Evolutionary conservation across 352 stramenopile genomes (phyloP).

Genomic region (Aphanomyces cochlioides): DNA sequence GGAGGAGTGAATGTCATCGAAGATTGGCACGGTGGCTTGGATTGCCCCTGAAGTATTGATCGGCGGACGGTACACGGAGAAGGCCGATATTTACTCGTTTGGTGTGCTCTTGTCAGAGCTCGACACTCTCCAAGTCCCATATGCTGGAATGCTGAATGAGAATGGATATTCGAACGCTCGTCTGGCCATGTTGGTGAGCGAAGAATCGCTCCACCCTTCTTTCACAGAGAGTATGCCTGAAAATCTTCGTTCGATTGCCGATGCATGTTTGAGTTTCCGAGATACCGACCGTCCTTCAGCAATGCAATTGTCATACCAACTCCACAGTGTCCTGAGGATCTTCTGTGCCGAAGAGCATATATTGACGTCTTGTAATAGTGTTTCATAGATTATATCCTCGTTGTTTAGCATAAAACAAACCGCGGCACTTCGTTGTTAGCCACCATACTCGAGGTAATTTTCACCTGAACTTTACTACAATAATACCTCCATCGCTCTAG

Average conservation of each 20-base stretch:
- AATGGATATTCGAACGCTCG: slow-evolving; percentile 28
- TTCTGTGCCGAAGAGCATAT: background rate
- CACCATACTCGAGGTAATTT: no score
- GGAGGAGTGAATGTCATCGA: slow-evolving; percentile 40
- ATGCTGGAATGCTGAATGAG: slow-evolving; percentile 24
- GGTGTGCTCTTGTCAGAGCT: slow-evolving; percentile 23
- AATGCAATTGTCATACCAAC: slow-evolving; percentile 73
- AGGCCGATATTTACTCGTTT: slow-evolving; percentile 31
- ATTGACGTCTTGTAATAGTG: no score
- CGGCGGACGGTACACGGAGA: slow-evolving; percentile 28
- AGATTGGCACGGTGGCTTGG: slow-evolving; percentile 57
- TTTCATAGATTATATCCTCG: no score
- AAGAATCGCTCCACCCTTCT: slow-evolving; percentile 62
- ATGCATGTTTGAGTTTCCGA: slow-evolving; percentile 61
- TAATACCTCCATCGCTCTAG: no score
- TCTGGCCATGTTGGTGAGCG: slow-evolving; percentile 43
- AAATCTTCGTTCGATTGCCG: slow-evolving; percentile 53
- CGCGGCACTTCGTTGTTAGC: no score
- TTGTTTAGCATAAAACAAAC: no score
- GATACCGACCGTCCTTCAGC: slow-evolving; percentile 58
- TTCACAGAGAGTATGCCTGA: slow-evolving; percentile 47
- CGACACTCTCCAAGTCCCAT: slow-evolving; percentile 29
- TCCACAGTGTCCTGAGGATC: slow-evolving; percentile 63
- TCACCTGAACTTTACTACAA: no score
- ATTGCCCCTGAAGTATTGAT: slow-evolving; percentile 44